These are phyloP conservation scores for Biscogniauxia sp. DNA, from an alignment of 2,329 filamentous ascomycete species.

Conservation along the genomic window DNA sequence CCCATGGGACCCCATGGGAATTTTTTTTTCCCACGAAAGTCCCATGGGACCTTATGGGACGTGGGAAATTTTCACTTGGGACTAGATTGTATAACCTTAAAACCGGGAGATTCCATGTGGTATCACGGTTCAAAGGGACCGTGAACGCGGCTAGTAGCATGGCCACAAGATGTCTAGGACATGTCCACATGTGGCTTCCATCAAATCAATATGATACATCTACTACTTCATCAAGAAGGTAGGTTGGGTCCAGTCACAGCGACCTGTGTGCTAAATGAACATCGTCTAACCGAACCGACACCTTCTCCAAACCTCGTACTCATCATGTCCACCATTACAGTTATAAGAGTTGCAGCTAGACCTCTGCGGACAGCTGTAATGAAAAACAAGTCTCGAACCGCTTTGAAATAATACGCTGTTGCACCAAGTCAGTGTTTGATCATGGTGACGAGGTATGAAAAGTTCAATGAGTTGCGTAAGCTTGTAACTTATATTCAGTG, in stretches of 20 bases:
- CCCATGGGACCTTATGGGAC: too few species aligned
- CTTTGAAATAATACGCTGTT: background rate
- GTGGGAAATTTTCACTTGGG: too few species aligned
- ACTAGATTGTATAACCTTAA: too few species aligned
- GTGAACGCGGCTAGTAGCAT: too few species aligned
- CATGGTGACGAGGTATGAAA: background rate
- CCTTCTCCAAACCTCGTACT: background rate
- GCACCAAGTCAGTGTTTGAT: background rate
- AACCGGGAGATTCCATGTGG: too few species aligned
- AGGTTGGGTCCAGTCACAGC: background rate
- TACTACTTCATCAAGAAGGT: background rate
- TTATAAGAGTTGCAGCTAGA: background rate
- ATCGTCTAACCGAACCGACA: background rate
- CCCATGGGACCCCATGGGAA: too few species aligned
- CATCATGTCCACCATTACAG: background rate
- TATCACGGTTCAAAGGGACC: too few species aligned
- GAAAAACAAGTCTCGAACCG: background rate
- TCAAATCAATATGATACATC: background rate
- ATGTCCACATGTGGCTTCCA: too few species aligned
- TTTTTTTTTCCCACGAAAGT: too few species aligned
- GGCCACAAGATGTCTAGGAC: too few species aligned
- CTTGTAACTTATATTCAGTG: slow-evolving; percentile 6
- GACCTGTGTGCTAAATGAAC: background rate
- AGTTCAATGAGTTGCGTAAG: background rate
- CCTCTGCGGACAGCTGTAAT: background rate